A percentile compares a stretch with the other conserved stretches of the same genome.
These are phyloP conservation scores for Xylariaceae sp. DNA, from an alignment of 2,329 filamentous ascomycete genomes.

Conservation along the genomic window DNA sequence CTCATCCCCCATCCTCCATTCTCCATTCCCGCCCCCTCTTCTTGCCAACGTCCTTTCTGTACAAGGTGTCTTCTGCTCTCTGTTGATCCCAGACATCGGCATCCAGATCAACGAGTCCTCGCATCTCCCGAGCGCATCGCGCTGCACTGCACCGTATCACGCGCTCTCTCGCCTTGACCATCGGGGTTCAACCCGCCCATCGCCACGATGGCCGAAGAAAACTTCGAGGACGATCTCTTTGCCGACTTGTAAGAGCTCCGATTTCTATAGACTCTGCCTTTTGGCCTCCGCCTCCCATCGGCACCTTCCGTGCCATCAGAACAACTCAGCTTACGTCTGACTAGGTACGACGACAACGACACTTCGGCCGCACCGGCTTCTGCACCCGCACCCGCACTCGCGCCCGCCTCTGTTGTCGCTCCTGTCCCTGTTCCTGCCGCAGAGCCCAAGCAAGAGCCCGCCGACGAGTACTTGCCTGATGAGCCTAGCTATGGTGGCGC, in stretches of 20 bases:
- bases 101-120: conserved; percentile 1
- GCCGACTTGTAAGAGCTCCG: conserved; percentile 75
- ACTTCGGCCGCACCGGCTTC: conserved; percentile 40
- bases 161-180: background rate
- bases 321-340: conserved; percentile 3
- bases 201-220: conserved; percentile 75
- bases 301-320: background rate
- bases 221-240: conserved; percentile 91
- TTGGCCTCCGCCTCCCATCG: background rate
- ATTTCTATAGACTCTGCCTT: background rate
- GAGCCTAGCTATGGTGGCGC: conserved; percentile 29
- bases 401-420: conserved; percentile 23
- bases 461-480: conserved; percentile 30
- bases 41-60: background rate
- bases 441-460: conserved; percentile 34
- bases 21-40: background rate
- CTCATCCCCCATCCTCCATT: background rate
- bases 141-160: background rate
- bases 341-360: conserved; percentile 67
- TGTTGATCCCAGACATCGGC: background rate
- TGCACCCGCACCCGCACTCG: conserved; percentile 22
- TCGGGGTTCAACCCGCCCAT: conserved; percentile 4
- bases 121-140: conserved; percentile 4
- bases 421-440: conserved; percentile 23
- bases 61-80: background rate